phyloP scores from a whole-genome alignment of 1,139 yeast species.

The Pichia norvegensis region DNA sequence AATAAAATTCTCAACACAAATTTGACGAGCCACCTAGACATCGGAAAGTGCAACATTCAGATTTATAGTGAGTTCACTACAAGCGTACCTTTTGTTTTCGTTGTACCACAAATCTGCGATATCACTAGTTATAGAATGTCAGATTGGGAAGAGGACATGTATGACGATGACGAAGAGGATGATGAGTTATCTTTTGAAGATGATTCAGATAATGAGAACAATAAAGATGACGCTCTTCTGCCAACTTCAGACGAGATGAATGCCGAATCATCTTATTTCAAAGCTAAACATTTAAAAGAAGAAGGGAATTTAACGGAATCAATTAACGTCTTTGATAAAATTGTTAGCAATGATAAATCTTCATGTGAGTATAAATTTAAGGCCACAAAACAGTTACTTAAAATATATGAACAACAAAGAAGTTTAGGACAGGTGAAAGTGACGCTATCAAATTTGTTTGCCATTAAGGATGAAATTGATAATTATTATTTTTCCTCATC shows the following conservation, averaged over 20 bases:
- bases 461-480: slow-evolving; percentile 25
- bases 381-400: slow-evolving; percentile 58
- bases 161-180: slow-evolving; percentile 28
- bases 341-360: slow-evolving; percentile 28
- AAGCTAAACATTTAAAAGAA: slow-evolving; percentile 28
- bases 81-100: no score
- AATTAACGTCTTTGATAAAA: slow-evolving; percentile 34
- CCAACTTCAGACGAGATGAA: slow-evolving; percentile 12
- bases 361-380: slow-evolving; percentile 44
- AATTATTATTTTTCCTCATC: slow-evolving; percentile 56
- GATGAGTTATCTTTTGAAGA: slow-evolving; percentile 28
- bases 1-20: no score
- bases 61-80: no score
- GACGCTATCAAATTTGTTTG: slow-evolving; percentile 28
- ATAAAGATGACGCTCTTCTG: slow-evolving; percentile 18
- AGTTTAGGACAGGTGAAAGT: slow-evolving; percentile 32
- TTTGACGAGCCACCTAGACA: no score
- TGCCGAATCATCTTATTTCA: slow-evolving; percentile 26
- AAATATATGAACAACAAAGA: slow-evolving; percentile 38
- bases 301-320: slow-evolving; percentile 52
- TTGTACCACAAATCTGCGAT: not conserved
- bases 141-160: slow-evolving; percentile 30
- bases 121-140: slow-evolving; percentile 27
- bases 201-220: slow-evolving; percentile 26
- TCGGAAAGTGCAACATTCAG: no score